Conservation (phyloP, 2,329 filamentous ascomycete genomes). For the Periconia macrospinosa region DNA sequence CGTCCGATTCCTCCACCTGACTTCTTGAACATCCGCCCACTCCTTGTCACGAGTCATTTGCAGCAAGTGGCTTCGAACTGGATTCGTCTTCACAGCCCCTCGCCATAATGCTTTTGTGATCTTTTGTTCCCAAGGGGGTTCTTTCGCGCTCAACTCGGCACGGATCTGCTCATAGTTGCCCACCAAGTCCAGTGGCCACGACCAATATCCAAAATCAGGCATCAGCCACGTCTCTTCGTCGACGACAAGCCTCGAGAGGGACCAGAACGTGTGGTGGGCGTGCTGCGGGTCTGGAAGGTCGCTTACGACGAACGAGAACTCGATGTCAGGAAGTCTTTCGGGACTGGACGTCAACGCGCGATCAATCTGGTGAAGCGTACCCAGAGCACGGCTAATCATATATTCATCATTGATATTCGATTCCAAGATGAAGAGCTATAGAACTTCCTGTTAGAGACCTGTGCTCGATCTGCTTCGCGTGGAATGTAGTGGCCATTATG, state of each 20-base stretch:
- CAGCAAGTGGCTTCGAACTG: constrained; percentile 14
- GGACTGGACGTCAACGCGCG: constrained; percentile 56
- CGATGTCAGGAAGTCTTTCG: constrained; percentile 52
- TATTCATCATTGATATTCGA: constrained; percentile 20
- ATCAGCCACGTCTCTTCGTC: constrained; percentile 22
- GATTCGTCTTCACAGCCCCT: constrained; percentile 31
- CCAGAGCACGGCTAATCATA: constrained; percentile 34
- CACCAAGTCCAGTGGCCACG: constrained; percentile 18
- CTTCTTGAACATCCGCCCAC: constrained; percentile 19
- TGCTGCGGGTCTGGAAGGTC: constrained; percentile 16
- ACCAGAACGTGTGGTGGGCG: constrained; percentile 15
- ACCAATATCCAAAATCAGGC: constrained; percentile 29
- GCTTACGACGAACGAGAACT: constrained; percentile 55
- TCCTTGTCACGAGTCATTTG: constrained; percentile 10
- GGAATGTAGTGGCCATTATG: neutral
- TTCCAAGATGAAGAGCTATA: constrained; percentile 38
- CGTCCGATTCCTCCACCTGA: constrained; percentile 16
- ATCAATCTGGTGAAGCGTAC: constrained; percentile 58
- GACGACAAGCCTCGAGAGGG: constrained; percentile 13
- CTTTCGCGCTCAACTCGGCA: constrained; percentile 8
- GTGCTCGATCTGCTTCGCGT: neutral
- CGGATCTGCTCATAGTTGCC: constrained; percentile 18
- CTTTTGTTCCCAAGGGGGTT: constrained; percentile 17
- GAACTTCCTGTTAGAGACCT: neutral
- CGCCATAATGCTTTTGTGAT: constrained; percentile 31